These are phyloP conservation scores for Castanopsis chinensis DNA, from an alignment of 306 rosid species.

Conservation along the genomic window DNA sequence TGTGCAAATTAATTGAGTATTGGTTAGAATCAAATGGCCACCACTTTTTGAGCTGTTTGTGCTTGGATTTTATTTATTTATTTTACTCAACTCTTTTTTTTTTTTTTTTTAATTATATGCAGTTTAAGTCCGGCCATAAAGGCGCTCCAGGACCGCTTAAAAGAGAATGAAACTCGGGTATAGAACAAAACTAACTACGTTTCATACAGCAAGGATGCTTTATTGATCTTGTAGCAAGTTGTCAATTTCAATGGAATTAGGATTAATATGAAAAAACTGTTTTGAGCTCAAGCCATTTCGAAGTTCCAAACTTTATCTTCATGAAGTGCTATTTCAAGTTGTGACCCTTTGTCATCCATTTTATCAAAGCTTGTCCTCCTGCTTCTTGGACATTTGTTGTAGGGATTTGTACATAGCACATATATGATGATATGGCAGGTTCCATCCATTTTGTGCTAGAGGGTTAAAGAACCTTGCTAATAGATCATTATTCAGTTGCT, in stretches of 20 bases:
- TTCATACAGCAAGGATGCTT: constrained; percentile 13
- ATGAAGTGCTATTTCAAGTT: background rate
- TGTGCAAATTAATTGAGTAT: constrained; percentile 96
- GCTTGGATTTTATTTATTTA: background rate
- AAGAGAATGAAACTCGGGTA: constrained; percentile 96
- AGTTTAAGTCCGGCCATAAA: constrained; percentile 95
- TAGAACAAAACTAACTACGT: constrained; percentile 14
- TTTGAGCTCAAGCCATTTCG: background rate
- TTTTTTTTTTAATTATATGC: constrained; percentile 32
- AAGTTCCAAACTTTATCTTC: background rate
- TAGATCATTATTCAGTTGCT: background rate
- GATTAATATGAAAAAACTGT: background rate
- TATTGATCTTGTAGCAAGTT: background rate
- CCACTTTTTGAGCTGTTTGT: constrained; percentile 14
- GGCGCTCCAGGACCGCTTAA: constrained; percentile 79
- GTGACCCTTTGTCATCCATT: background rate
- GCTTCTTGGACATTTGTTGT: background rate
- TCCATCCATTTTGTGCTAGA: background rate
- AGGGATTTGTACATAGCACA: background rate
- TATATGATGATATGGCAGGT: background rate
- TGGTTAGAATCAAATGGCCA: constrained; percentile 57
- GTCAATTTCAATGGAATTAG: background rate
- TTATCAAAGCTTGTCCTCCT: background rate
- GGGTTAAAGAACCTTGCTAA: background rate
- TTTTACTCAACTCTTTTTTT: constrained; percentile 10